These are phyloP conservation scores for Paecilomyces variotii DNA, from an alignment of 2,329 filamentous ascomycete species.

Conservation along the genomic window DNA sequence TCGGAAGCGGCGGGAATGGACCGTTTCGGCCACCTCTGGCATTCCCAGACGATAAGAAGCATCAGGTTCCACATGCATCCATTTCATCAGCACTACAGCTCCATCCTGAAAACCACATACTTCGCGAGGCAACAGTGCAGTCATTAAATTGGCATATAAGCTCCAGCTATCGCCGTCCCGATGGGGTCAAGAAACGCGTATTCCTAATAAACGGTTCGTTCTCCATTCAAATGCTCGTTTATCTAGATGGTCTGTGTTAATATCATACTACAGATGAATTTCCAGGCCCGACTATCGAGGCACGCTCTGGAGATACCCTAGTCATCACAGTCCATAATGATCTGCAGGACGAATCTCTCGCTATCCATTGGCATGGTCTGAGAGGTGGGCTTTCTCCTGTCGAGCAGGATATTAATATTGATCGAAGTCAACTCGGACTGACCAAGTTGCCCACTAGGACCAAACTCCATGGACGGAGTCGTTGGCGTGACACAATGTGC, in stretches of 20 bases:
- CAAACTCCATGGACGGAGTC: conserved; percentile 33
- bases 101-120: conserved; percentile 37
- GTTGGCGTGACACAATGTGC: conserved; percentile 58
- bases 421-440: neutral
- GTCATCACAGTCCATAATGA: conserved; percentile 37
- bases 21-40: neutral
- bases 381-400: neutral
- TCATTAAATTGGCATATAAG: conserved; percentile 37
- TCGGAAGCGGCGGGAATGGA: neutral
- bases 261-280: conserved; percentile 26
- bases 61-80: conserved; percentile 1
- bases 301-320: conserved; percentile 39
- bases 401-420: neutral
- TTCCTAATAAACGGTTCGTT: conserved; percentile 44
- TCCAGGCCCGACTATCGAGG: conserved; percentile 44
- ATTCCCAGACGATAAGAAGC: neutral
- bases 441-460: conserved; percentile 4
- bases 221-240: neutral
- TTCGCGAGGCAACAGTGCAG: conserved; percentile 26
- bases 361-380: conserved; percentile 43
- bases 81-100: conserved; percentile 21
- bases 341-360: conserved; percentile 30
- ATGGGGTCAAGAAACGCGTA: conserved; percentile 44
- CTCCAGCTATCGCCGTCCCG: conserved; percentile 31
- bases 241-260: neutral